Evolutionary conservation across 2,329 filamentous ascomycete genomes (phyloP).

Genomic region (Gliomastix tumulicola): DNA sequence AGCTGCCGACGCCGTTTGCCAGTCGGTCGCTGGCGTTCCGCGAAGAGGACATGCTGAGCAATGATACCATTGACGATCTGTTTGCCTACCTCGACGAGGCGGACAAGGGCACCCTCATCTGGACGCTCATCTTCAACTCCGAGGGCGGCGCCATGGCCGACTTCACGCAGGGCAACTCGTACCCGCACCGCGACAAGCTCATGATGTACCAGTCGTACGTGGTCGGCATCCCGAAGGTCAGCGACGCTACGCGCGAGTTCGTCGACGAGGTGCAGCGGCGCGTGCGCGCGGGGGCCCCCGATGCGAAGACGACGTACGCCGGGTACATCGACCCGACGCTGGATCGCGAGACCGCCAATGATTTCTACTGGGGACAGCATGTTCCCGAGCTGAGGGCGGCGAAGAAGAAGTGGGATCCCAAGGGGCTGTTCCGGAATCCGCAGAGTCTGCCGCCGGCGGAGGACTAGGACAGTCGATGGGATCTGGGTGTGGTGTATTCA

Average conservation of each 20-base stretch:
- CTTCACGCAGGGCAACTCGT: conserved; percentile 48
- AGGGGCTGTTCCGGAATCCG: conserved; percentile 50
- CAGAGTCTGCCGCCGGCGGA: conserved; percentile 43
- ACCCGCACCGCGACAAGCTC: conserved; percentile 56
- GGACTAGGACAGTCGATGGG: no score
- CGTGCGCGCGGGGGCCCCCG: conserved; percentile 27
- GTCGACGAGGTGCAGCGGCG: conserved; percentile 41
- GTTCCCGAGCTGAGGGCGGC: conserved; percentile 36
- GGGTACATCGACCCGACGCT: conserved; percentile 54
- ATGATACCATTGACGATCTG: conserved; percentile 35
- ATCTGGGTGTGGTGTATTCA: no score
- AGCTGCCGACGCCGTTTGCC: conserved; percentile 44
- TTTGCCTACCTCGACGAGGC: conserved; percentile 45
- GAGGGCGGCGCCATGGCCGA: conserved; percentile 54
- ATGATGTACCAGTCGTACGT: conserved; percentile 59
- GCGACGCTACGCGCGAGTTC: conserved; percentile 39
- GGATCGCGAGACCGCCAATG: conserved; percentile 30
- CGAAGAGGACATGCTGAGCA: conserved; percentile 36
- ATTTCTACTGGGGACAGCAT: conserved; percentile 49
- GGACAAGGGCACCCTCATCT: conserved; percentile 43
- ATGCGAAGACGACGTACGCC: conserved; percentile 46
- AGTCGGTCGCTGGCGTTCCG: conserved; percentile 51
- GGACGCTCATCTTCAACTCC: conserved; percentile 58
- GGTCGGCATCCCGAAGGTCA: conserved; percentile 39
- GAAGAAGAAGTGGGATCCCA: conserved; percentile 45